Conservation (phyloP, 768 basidiomycete species). For the Agaricus sinodeliciosus region DNA sequence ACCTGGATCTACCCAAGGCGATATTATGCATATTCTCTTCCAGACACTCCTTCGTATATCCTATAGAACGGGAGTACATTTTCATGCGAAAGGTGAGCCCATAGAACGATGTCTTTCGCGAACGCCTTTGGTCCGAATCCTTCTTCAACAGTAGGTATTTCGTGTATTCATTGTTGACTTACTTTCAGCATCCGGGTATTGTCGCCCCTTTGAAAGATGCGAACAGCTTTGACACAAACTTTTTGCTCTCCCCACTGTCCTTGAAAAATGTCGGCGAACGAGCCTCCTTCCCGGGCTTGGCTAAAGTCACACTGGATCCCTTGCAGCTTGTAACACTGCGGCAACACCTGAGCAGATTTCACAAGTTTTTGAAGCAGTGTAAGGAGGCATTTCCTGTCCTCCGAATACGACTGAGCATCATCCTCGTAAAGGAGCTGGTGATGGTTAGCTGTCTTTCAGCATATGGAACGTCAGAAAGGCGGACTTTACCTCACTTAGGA, state of each 20-base stretch:
- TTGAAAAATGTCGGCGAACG: not conserved
- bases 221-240: not conserved
- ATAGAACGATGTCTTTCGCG: slow-evolving; percentile 23
- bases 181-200: not conserved
- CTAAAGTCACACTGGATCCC: not conserved
- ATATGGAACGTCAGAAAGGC: not conserved
- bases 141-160: not conserved
- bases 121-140: not conserved
- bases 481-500: not conserved
- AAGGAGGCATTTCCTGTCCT: not conserved
- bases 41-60: slow-evolving; percentile 14
- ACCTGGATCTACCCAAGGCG: slow-evolving; percentile 17
- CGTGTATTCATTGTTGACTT: not conserved
- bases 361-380: not conserved
- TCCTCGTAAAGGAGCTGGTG: not conserved
- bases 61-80: slow-evolving; percentile 31
- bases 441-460: not conserved
- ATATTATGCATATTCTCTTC: slow-evolving; percentile 13
- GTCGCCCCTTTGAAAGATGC: not conserved
- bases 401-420: too few species aligned
- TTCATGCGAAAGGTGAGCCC: slow-evolving; percentile 25
- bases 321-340: not conserved
- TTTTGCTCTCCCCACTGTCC: not conserved
- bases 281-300: not conserved
- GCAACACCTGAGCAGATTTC: not conserved